Conservation (phyloP, 2,329 filamentous ascomycete species). For the Aspergillus sp. region DNA sequence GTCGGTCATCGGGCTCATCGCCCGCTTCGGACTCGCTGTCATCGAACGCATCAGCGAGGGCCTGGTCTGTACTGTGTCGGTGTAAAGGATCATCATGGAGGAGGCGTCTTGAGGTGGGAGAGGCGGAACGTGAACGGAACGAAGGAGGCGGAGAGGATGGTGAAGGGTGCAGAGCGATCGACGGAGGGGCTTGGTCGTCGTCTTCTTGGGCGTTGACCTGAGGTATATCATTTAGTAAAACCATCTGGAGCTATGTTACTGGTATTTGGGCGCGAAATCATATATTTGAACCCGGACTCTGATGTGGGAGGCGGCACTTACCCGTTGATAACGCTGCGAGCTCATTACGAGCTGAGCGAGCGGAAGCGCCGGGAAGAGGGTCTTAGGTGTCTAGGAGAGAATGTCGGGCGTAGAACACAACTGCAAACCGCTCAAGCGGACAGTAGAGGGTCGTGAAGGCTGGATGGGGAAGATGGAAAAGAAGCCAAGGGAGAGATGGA, state of each 20-base stretch:
- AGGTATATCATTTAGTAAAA: conserved; percentile 2
- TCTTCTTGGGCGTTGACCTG: conserved; percentile 48
- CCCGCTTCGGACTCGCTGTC: conserved; percentile 70
- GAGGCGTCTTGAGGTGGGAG: conserved; percentile 55
- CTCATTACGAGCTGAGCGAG: conserved; percentile 47
- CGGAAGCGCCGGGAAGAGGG: conserved; percentile 21
- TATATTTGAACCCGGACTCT: background rate
- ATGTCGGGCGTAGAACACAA: background rate
- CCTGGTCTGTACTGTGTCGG: conserved; percentile 65
- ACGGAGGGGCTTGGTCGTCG: conserved; percentile 36
- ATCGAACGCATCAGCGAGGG: conserved; percentile 89
- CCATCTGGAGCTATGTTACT: background rate
- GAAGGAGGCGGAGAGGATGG: conserved; percentile 63
- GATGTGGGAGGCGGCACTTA: conserved; percentile 31
- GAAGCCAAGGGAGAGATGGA: conserved; percentile 21
- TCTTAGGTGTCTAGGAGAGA: conserved; percentile 14
- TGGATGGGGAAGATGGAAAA: conserved; percentile 21
- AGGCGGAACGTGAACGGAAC: conserved; percentile 82
- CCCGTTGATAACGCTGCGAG: conserved; percentile 51
- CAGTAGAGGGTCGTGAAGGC: conserved; percentile 14
- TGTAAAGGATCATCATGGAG: conserved; percentile 50
- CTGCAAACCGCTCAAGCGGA: conserved; percentile 13
- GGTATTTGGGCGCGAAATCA: background rate
- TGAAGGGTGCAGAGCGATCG: conserved; percentile 30
- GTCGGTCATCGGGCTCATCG: conserved; percentile 75